Base-by-base conservation (phyloP, 495 filamentous ascomycete genomes). In the Hyaloscypha hepaticicola region DNA sequence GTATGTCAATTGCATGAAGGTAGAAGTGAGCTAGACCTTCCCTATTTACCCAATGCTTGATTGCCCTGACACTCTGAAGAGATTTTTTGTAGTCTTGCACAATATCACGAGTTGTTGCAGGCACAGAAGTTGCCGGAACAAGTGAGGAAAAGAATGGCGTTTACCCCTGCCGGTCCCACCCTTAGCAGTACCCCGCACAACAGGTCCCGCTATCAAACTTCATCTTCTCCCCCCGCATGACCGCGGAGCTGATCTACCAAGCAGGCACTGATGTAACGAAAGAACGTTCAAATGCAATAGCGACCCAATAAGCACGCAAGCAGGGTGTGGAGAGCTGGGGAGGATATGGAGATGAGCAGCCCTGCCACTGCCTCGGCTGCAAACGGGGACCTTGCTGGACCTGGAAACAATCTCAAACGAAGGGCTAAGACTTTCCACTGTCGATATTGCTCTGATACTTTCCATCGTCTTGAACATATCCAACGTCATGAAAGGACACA, bases 401-500 rank as follows among this genome's bases (percentile, higher is more conserved):
- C 38, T 45, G 38, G 38, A 16, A 45, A 45, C 4, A 45, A 16
- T 1, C 11, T 9, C 38, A 45, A 16, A 16, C 14, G 38, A 45
- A 45, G 16, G 38, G 7, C 38, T 16, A 45, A 83, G 74, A 78
- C 78, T 50, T 72, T 84, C 69, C 80, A 78, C 64, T 84, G 81
- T 76, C 78, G 79, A 72, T 84, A 80, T 61, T 84, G 81, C 72
- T 77, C 78, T 70, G 81, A 83, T 70, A 75, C 77, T 57, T 86
- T 86, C 75, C 82, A 80, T 75, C 82, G 83, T 68, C 78, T 85
- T 67, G 83, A 86, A 70, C 83, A 86, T 72, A 77, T 86, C 55
- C 81, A 86, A 72, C 79, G 83, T 61, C 83, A 86, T 69, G 83
- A 86, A 71, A 77, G 83, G 72, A 85, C 82, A 50, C 83, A 86